Evolutionary conservation across 1,284 basidiomycete species (phyloP).

Genomic region (Ganoderma resinaceum): DNA sequence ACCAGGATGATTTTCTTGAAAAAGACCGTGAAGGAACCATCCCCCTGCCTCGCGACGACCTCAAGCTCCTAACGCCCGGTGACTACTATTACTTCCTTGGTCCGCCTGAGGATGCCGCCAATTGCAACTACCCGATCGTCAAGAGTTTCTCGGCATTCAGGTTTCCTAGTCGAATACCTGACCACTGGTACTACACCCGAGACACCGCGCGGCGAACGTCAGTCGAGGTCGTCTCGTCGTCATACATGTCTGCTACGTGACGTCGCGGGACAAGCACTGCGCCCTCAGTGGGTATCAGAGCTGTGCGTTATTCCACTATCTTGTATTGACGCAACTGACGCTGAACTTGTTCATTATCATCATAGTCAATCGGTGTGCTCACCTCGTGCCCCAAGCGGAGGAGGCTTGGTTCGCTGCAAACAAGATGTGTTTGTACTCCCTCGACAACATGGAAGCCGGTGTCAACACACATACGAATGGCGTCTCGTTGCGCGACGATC

Average conservation of each 20-base stretch:
- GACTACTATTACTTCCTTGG: slow-evolving; percentile 1
- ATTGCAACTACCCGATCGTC: not conserved
- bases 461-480: not conserved
- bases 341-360: not conserved
- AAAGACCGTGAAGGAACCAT: not conserved
- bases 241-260: not conserved
- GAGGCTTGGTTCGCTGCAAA: not conserved
- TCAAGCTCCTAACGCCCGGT: not conserved
- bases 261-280: not conserved
- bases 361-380: not conserved
- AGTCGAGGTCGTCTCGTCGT: too few species aligned
- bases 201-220: not conserved
- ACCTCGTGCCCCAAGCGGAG: not conserved
- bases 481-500: not conserved
- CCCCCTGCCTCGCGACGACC: not conserved
- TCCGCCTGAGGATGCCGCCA: not conserved
- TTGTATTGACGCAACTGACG: not conserved
- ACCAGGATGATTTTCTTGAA: not conserved
- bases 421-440: not conserved
- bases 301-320: not conserved
- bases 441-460: not conserved
- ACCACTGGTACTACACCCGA: not conserved
- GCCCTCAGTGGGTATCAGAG: not conserved
- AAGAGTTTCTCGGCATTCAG: not conserved
- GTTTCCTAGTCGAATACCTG: not conserved